Evolutionary conservation across 164 flowering plant species (phyloP), one percentile per base, ranked within the genome.

Genomic region (Vitis labrusca): DNA sequence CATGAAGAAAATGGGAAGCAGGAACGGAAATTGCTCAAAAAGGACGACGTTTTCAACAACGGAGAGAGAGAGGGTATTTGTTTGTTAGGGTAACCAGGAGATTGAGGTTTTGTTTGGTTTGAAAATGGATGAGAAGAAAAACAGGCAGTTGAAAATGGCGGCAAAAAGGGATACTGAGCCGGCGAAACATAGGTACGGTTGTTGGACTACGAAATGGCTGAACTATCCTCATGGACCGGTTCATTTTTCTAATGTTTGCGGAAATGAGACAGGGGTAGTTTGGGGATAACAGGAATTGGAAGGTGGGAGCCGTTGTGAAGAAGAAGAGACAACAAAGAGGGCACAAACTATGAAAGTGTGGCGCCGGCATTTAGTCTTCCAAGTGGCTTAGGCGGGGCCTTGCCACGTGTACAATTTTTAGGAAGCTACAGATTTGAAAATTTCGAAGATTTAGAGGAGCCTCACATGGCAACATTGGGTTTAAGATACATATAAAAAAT

Each of bases 61-160:
- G 8, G 9, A 51, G 17, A 72, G 63, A 37, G 63, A 59, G 68
- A 63, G 56, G 59, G 54, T 49, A 37, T 37, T 37, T 37, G 44
- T 37, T 37, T 37, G 44, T 37, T 37, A 37, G 6, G 44, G 44
- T 37, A 37, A 37, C 0, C 0, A 16, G 58, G 23, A 53, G 50
- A 57, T 50, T 30, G 61, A 32, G 65, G 16, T 44, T 19, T 32
- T 50, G 65, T 37, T 14, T 44, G 17, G n/a, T 29, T 60, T 66
- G 59, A 53, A 59, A 71, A 59, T 16, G 54, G 77, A 62, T 61
- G 53, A 66, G 63, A 53, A 37, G 63, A 73, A 65, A 76, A 76
- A 68, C 79, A 68, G 73, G 61, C 59, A 13, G 32, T 53, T 17
- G 66, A 65, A 69, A 69, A 48, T 65, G 76, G 80, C 80, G 80